Evolutionary conservation across 768 basidiomycete species (phyloP).

Genomic region (Neoboletus subvelutipes): DNA sequence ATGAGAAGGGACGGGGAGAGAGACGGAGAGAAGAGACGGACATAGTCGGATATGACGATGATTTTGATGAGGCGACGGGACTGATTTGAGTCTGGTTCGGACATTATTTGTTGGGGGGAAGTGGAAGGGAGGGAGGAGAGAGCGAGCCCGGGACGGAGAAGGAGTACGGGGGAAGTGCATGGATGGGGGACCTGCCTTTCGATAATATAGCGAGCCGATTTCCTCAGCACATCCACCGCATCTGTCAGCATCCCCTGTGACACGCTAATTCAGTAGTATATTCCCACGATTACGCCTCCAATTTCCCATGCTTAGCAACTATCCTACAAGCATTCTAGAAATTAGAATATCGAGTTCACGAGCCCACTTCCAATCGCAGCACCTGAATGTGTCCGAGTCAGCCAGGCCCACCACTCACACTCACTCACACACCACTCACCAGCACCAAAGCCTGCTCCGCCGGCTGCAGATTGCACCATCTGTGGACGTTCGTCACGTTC

Average conservation of each 20-base stretch:
- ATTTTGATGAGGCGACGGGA: slow-evolving; percentile 27
- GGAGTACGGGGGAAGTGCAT: slow-evolving; percentile 20
- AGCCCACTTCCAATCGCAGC: slow-evolving; percentile 45
- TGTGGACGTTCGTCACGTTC: slow-evolving; percentile 6
- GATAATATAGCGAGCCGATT: slow-evolving; percentile 30
- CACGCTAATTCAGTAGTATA: slow-evolving; percentile 15
- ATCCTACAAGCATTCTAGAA: slow-evolving; percentile 8
- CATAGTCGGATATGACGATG: slow-evolving; percentile 37
- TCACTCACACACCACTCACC: slow-evolving; percentile 25
- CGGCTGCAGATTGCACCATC: slow-evolving; percentile 35
- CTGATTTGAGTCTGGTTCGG: slow-evolving; percentile 12
- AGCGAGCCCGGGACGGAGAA: background rate
- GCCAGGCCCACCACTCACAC: background rate
- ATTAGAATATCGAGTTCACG: slow-evolving; percentile 48
- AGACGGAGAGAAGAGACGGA: slow-evolving; percentile 15
- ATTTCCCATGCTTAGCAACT: slow-evolving; percentile 23
- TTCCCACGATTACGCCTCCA: slow-evolving; percentile 20
- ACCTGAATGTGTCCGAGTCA: slow-evolving; percentile 29
- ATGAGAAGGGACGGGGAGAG: slow-evolving; percentile 6
- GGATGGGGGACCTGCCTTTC: slow-evolving; percentile 23
- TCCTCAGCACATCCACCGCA: slow-evolving; percentile 25
- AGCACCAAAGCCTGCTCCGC: slow-evolving; percentile 50
- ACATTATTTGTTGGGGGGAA: slow-evolving; percentile 13
- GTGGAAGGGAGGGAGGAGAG: background rate
- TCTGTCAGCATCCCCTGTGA: slow-evolving; percentile 35